phyloP scores from a whole-genome alignment of 176 grass and related monocot species.

The Alopecurus myosuroides region DNA sequence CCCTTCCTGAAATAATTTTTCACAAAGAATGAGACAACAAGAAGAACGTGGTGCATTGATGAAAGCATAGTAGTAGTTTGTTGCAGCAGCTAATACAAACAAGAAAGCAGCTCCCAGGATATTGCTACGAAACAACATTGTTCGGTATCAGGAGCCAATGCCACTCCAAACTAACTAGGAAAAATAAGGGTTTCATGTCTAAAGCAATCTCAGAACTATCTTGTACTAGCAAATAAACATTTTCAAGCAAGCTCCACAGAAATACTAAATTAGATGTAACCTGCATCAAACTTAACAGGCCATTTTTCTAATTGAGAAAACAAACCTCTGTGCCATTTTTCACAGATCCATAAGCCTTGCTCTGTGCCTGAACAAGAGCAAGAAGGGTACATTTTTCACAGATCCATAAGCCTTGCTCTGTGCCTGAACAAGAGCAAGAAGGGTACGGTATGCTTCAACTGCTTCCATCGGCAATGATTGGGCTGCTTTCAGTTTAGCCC shows the following conservation, averaged over 20 bases:
- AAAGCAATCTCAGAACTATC: background rate
- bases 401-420: slow-evolving; percentile 69
- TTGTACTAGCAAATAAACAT: slow-evolving; percentile 2
- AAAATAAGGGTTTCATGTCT: background rate
- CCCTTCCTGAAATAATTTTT: slow-evolving; percentile 41
- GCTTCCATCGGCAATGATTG: slow-evolving; percentile 77
- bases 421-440: slow-evolving; percentile 97
- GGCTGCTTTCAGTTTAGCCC: slow-evolving; percentile 80
- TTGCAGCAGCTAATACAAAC: background rate
- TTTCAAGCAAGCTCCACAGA: background rate
- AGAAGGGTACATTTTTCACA: slow-evolving; percentile 56
- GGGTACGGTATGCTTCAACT: slow-evolving; percentile 65
- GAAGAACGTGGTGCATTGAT: background rate
- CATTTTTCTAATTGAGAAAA: slow-evolving; percentile 20
- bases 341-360: slow-evolving; percentile 56
- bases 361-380: slow-evolving; percentile 95
- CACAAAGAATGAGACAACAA: slow-evolving; percentile 14
- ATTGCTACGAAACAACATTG: background rate
- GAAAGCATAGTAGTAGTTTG: background rate
- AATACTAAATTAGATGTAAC: background rate
- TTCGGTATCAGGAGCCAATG: background rate
- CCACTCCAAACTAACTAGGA: slow-evolving; percentile 1
- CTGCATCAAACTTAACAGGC: background rate
- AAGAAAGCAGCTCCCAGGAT: background rate
- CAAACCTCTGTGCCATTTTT: slow-evolving; percentile 69